phyloP scores from a whole-genome alignment of 441 rosid genomes.

The Croton setiger region DNA sequence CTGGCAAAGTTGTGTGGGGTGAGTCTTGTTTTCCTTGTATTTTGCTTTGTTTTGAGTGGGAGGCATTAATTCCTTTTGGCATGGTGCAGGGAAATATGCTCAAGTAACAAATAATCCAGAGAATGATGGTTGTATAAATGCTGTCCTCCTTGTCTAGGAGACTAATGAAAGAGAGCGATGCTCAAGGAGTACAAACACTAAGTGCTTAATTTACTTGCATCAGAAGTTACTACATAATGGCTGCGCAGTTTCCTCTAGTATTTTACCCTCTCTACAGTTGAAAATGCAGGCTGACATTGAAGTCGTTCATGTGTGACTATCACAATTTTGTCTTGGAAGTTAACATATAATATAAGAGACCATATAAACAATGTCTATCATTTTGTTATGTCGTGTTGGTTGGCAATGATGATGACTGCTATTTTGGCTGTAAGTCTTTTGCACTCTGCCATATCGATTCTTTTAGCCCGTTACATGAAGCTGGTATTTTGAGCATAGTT shows the following conservation, averaged over 20 bases:
- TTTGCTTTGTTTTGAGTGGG: background rate
- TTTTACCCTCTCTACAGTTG: background rate
- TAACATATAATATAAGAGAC: too few species aligned
- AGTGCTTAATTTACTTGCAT: background rate
- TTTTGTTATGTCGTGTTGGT: too few species aligned
- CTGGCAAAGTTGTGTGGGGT: constrained; percentile 97
- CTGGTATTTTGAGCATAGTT: too few species aligned
- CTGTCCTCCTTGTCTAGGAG: constrained; percentile 73
- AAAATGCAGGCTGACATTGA: background rate
- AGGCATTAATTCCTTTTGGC: background rate
- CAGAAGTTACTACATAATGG: background rate
- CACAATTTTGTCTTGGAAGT: constrained; percentile 3
- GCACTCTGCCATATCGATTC: too few species aligned
- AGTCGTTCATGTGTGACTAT: background rate
- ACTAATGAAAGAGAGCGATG: background rate
- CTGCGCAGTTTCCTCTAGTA: background rate
- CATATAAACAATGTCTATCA: too few species aligned
- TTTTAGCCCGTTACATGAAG: too few species aligned
- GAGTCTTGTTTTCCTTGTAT: constrained; percentile 17
- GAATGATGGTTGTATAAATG: constrained; percentile 88
- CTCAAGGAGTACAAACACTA: background rate
- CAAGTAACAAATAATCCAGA: constrained; percentile 95
- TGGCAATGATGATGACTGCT: too few species aligned
- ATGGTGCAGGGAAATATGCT: constrained; percentile 80
- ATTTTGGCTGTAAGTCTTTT: too few species aligned